A percentile compares a stretch with the other conserved stretches of the same genome.
phyloP scores from a whole-genome alignment of 1,139 yeast species.

The Chernovozyma aurita region DNA sequence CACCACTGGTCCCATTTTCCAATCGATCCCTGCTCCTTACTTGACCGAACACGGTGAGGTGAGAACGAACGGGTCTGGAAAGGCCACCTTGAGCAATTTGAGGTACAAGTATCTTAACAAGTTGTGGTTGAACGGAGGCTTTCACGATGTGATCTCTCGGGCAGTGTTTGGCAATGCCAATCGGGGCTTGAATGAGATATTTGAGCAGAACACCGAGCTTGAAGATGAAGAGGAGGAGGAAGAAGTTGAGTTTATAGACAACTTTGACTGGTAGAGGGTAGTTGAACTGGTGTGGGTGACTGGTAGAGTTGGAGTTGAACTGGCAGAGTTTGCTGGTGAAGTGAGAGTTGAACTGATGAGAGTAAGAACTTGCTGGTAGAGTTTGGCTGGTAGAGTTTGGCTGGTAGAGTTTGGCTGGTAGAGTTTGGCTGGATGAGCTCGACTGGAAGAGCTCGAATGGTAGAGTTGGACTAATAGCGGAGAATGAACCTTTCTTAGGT shows the following conservation, averaged over 20 bases:
- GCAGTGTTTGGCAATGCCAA: not conserved
- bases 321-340: too few relatives aligned
- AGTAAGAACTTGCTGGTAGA: too few relatives aligned
- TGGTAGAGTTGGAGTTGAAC: too few relatives aligned
- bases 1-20: slow-evolving; percentile 20
- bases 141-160: slow-evolving; percentile 35
- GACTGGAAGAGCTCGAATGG: too few relatives aligned
- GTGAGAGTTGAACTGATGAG: too few relatives aligned
- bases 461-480: too few relatives aligned
- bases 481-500: too few relatives aligned
- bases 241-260: slow-evolving; percentile 3
- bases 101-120: slow-evolving; percentile 55
- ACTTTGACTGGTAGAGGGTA: slow-evolving; percentile 6
- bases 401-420: too few relatives aligned
- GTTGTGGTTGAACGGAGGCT: slow-evolving; percentile 56
- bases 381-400: too few relatives aligned
- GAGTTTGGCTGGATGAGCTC: too few relatives aligned
- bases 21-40: slow-evolving; percentile 57
- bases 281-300: too few relatives aligned
- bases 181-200: not conserved
- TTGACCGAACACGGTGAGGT: slow-evolving; percentile 71
- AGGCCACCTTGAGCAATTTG: slow-evolving; percentile 39
- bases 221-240: slow-evolving; percentile 10
- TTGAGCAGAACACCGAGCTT: slow-evolving; percentile 5
- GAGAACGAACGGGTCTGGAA: slow-evolving; percentile 44